Conservation (phyloP, 768 basidiomycete genomes). For the Boletus reticuloceps region DNA sequence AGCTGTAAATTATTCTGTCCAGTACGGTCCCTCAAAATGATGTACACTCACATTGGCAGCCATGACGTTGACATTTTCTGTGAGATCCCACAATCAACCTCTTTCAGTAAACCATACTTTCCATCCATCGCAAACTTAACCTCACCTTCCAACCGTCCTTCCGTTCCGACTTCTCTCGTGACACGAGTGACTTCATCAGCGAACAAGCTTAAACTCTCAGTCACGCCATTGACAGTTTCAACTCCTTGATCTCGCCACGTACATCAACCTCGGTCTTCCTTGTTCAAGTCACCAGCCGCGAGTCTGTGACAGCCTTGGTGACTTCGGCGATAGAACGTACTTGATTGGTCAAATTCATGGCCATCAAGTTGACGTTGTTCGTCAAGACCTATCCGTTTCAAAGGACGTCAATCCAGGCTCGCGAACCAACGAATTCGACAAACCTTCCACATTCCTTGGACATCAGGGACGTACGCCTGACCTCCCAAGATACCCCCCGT, state of each 20-base stretch:
- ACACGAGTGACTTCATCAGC: too few relatives aligned
- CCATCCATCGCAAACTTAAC: too few relatives aligned
- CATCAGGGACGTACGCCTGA: constrained; percentile 88
- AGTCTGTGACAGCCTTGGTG: constrained; percentile 92
- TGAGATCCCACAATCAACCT: too few relatives aligned
- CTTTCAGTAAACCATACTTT: too few relatives aligned
- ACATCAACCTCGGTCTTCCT: constrained; percentile 93
- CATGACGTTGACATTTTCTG: too few relatives aligned
- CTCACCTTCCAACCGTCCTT: too few relatives aligned
- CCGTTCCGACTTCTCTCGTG: too few relatives aligned
- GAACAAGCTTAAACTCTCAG: too few relatives aligned
- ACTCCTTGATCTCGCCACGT: constrained; percentile 85
- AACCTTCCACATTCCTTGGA: constrained; percentile 94
- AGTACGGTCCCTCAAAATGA: too few relatives aligned
- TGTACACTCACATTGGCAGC: too few relatives aligned
- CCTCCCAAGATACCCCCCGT: constrained; percentile 93
- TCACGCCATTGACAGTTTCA: too few relatives aligned
- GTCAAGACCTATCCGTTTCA: constrained; percentile 45
- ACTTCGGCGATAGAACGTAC: constrained; percentile 89
- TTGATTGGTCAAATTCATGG: constrained; percentile 87
- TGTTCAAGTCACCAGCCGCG: constrained; percentile 89
- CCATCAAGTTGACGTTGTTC: constrained; percentile 87
- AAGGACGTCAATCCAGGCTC: constrained; percentile 8
- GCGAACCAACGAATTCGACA: constrained; percentile 11
- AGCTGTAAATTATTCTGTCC: too few relatives aligned